Percentiles rank a stretch among this genome's conserved stretches.
phyloP scores from a whole-genome alignment of 148 eudicot genomes.

The Amaranthus cruentus region DNA sequence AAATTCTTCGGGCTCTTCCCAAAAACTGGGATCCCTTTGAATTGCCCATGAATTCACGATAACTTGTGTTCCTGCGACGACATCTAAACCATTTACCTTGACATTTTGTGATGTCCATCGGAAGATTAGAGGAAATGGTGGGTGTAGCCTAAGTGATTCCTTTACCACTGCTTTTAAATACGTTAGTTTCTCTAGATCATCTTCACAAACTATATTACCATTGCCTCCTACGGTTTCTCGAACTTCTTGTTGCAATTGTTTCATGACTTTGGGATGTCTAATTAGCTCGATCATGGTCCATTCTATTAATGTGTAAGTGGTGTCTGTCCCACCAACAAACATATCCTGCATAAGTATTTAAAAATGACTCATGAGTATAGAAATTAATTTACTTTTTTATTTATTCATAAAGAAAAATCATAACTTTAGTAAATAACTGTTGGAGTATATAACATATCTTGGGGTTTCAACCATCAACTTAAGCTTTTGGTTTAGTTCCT shows the following conservation, averaged over 20 bases:
- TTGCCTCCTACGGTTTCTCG: slow-evolving; percentile 7
- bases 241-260: slow-evolving; percentile 21
- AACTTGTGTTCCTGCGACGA: slow-evolving; percentile 25
- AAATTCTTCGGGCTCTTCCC: slow-evolving; percentile 31
- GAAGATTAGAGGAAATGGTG: slow-evolving; percentile 21
- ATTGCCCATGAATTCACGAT: slow-evolving; percentile 33
- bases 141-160: slow-evolving; percentile 26
- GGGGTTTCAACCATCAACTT: no score
- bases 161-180: slow-evolving; percentile 26
- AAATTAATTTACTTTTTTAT: no score
- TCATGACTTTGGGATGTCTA: slow-evolving; percentile 16
- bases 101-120: slow-evolving; percentile 14
- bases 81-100: slow-evolving; percentile 25
- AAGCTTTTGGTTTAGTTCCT: no score
- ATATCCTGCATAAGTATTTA: slow-evolving; percentile 14
- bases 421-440: no score
- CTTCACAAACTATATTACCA: neutral
- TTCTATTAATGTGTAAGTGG: slow-evolving; percentile 20
- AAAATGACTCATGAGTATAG: no score
- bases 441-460: no score
- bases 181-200: slow-evolving; percentile 16
- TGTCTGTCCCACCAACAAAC: slow-evolving; percentile 24
- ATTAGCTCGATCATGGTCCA: slow-evolving; percentile 33
- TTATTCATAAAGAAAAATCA: no score
- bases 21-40: slow-evolving; percentile 23